phyloP scores from a whole-genome alignment of 2,329 filamentous ascomycete species.

The Nemania serpens region DNA sequence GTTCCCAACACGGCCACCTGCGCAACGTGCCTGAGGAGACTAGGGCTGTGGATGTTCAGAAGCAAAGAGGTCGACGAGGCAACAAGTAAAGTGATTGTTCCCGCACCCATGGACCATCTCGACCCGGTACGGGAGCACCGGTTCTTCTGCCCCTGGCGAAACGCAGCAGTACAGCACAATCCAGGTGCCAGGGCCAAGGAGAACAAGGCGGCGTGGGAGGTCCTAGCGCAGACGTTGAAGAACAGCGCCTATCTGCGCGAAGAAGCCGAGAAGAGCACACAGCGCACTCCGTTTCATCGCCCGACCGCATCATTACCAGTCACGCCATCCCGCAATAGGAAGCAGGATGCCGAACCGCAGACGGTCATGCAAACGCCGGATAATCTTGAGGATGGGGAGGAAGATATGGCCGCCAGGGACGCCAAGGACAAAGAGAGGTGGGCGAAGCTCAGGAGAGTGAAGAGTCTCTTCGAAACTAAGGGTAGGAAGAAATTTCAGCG shows the following conservation, averaged over 20 bases:
- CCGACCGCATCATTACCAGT: constrained; percentile 36
- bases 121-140: constrained; percentile 75
- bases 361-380: constrained; percentile 30
- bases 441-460: constrained; percentile 72
- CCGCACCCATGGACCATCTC: constrained; percentile 67
- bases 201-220: constrained; percentile 58
- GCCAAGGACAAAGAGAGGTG: constrained; percentile 74
- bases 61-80: constrained; percentile 67
- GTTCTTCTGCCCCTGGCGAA: constrained; percentile 84
- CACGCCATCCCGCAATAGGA: constrained; percentile 32
- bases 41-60: constrained; percentile 94
- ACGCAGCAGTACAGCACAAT: constrained; percentile 63
- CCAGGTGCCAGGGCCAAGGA: constrained; percentile 45
- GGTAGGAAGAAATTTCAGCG: constrained; percentile 57
- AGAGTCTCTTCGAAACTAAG: constrained; percentile 73
- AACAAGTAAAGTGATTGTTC: constrained; percentile 56
- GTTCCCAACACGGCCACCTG: constrained; percentile 79
- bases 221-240: constrained; percentile 58
- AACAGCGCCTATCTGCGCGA: constrained; percentile 61
- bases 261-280: constrained; percentile 37
- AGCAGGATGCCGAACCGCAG: constrained; percentile 29
- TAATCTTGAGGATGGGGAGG: constrained; percentile 50
- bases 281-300: constrained; percentile 40
- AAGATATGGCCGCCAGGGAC: constrained; percentile 53
- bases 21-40: constrained; percentile 81